Evolutionary conservation across 306 rosid genomes (phyloP), one percentile per base, ranked within the genome.

Genomic region (Malus sylvestris): DNA sequence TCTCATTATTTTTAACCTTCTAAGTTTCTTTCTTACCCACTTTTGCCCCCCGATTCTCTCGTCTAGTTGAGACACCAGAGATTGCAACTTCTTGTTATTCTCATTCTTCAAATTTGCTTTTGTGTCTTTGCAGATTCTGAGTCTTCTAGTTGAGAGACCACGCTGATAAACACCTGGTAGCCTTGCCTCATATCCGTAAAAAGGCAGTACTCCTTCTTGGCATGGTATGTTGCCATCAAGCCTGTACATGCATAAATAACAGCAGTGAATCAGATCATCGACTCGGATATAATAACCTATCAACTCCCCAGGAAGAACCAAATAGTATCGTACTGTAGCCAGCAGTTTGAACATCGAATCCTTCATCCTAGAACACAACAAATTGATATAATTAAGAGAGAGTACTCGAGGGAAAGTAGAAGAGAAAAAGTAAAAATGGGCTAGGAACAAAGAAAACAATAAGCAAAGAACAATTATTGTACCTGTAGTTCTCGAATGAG

Each of bases 401-500:
- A 59, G 75, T 76, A 51, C 18, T 4, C 7, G 10, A 32, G 68
- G 33, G 70, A 68, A 69, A 65, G 4, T 32, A 3, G 30, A 55
- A 20, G 76, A 15, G 55, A 57, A 53, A 53, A 60, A 32, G 58
- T 68, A 52, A 40, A 79, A 30, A 70, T 4, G 38, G 38, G n/a
- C 72, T 60, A 66, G 22, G 33, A 22, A 51, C 66, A 70, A 59
- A 61, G 14, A 15, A 45, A 35, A 46, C 15, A n/a, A 29, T 16
- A 19, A 5, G 10, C 22, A 32, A 52, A 75, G 67, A 15, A 58
- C 30, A 66, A 67, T 68, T 32, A 65, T 33, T 57, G 77, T 68
- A 95, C 99, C 93, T 92, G 86, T n/a, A 95, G 85, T n/a, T 95
- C 96, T 55, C 98, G 88, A 87, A 95, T 89, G 69, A 92, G 91